A percentile compares a stretch with the other conserved stretches of the same genome.
Conservation (phyloP, 2,329 filamentous ascomycete species). For the Aspergillus neoniger region DNA sequence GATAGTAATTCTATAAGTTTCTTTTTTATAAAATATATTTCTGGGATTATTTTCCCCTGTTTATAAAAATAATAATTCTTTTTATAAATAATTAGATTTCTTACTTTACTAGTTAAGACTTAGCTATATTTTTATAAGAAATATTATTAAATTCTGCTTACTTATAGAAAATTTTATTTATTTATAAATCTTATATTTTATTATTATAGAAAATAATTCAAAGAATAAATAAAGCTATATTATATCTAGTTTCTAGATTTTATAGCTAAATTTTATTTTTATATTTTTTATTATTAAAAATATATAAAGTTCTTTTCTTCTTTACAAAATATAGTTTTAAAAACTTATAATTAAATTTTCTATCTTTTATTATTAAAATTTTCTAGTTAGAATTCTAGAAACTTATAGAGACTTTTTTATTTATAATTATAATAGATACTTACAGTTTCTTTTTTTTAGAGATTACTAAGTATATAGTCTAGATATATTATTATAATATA, state of each 20-base stretch:
- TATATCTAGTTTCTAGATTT: background rate
- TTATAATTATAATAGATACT: too few species aligned
- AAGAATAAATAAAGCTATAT: background rate
- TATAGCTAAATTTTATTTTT: background rate
- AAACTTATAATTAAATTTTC: background rate
- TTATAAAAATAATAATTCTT: too few species aligned
- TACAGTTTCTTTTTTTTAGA: too few species aligned
- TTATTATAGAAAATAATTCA: background rate
- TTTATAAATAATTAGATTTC: too few species aligned
- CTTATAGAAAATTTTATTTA: background rate
- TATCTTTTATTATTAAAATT: background rate
- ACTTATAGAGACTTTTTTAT: background rate
- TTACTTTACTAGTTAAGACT: too few species aligned
- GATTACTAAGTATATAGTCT: too few species aligned
- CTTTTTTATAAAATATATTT: background rate
- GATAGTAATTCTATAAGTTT: too few species aligned
- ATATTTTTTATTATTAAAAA: background rate
- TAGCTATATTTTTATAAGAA: too few species aligned
- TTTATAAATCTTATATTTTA: background rate
- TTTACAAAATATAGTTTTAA: background rate
- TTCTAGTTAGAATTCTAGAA: background rate
- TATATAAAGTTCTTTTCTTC: background rate
- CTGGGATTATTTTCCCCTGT: too few species aligned
- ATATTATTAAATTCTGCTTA: background rate
- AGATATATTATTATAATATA: too few species aligned